Conservation (phyloP, 2,329 filamentous ascomycete species). For the Calonectria fujianensis region DNA sequence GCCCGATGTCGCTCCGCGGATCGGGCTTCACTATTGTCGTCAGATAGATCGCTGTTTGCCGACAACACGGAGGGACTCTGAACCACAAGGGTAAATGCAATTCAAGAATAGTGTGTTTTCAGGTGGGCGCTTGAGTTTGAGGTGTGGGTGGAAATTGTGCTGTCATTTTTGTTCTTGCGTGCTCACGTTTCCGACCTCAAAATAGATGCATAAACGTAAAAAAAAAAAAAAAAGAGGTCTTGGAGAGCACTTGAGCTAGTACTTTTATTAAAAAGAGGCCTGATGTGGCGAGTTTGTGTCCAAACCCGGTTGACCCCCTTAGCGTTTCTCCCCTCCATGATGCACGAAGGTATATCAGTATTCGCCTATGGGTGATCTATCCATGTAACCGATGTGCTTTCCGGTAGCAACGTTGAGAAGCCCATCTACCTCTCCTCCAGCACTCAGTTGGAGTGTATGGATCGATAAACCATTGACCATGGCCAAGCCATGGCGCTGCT, state of each 20-base stretch:
- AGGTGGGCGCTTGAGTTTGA: neutral
- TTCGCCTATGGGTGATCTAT: neutral
- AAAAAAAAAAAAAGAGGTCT: neutral
- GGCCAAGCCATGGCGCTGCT: neutral
- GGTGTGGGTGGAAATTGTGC: neutral
- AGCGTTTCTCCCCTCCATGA: neutral
- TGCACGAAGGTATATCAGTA: neutral
- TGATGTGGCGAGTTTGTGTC: neutral
- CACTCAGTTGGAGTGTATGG: neutral
- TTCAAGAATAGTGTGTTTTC: neutral
- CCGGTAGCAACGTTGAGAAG: neutral
- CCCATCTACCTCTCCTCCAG: neutral
- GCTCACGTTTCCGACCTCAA: neutral
- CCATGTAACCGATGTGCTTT: neutral
- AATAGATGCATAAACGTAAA: neutral
- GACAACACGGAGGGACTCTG: neutral
- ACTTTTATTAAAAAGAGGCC: neutral
- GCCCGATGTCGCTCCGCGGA: conserved; percentile 7
- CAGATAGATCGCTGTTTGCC: conserved; percentile 4
- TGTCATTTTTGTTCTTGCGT: neutral
- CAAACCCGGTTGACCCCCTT: neutral
- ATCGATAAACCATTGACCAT: neutral
- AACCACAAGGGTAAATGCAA: neutral
- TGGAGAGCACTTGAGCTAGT: neutral
- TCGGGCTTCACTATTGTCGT: neutral